A percentile compares a stretch with the other conserved stretches of the same genome.
These are phyloP conservation scores for Rhodofomes roseus DNA, from an alignment of 1,284 basidiomycete species.

Conservation along the genomic window DNA sequence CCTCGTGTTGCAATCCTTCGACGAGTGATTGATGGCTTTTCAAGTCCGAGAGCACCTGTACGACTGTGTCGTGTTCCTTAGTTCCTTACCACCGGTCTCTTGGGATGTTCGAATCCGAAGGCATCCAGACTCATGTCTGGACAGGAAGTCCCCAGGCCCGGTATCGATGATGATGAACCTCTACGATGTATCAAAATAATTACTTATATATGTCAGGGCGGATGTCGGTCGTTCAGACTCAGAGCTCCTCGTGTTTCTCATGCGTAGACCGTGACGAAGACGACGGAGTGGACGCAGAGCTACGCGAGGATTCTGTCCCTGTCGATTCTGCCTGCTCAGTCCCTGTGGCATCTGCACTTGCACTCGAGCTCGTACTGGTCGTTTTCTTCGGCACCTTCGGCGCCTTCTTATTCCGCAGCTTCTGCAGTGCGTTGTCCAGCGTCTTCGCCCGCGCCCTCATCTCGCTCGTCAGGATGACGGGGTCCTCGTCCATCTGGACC, in stretches of 20 bases:
- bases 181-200: neutral
- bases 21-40: no score
- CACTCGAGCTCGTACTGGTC: conserved; percentile 23
- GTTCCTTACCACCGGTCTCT: no score
- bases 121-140: no score
- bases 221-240: neutral
- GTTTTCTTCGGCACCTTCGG: conserved; percentile 53
- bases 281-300: conserved; percentile 4
- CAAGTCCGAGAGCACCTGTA: no score
- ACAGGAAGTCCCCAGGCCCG: no score
- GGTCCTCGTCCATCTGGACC: conserved; percentile 72
- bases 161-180: neutral
- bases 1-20: no score
- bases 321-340: conserved; percentile 7
- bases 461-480: conserved; percentile 77
- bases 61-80: no score
- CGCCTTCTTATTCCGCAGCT: conserved; percentile 61
- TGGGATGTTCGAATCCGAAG: no score
- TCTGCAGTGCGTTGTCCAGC: conserved; percentile 72
- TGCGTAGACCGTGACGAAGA: conserved; percentile 7
- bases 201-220: neutral
- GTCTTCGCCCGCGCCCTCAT: conserved; percentile 79
- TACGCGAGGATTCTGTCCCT: conserved; percentile 2
- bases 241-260: conserved; percentile 27
- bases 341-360: conserved; percentile 6